Percentiles rank a stretch among this genome's conserved stretches.
These are phyloP conservation scores for Colletotrichum agaves DNA, from an alignment of 2,329 filamentous ascomycete species.

Conservation along the genomic window DNA sequence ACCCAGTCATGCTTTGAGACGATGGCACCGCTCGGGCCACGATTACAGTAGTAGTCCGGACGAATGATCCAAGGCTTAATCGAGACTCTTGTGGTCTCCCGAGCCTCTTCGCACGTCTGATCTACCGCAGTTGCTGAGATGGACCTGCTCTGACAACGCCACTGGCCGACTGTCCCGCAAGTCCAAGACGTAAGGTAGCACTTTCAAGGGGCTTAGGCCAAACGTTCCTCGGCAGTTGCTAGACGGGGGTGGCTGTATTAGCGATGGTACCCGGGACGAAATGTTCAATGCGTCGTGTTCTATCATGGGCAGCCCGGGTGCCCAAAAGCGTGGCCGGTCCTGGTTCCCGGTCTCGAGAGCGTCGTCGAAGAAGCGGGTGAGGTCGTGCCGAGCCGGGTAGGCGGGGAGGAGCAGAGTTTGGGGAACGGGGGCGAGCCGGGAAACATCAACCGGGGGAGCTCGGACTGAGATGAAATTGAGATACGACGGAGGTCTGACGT, in stretches of 20 bases:
- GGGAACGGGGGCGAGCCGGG: conserved; percentile 1
- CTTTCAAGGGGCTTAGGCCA: neutral
- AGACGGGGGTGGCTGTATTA: neutral
- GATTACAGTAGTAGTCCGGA: conserved; percentile 1
- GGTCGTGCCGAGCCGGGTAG: neutral
- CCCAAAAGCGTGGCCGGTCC: neutral
- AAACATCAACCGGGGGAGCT: conserved; percentile 25
- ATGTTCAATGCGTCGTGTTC: neutral
- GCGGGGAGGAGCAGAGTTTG: neutral
- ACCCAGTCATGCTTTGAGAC: conserved; percentile 1
- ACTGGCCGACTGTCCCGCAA: neutral
- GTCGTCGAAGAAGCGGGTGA: neutral
- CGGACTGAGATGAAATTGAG: neutral
- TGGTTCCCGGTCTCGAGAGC: neutral
- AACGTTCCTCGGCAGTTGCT: conserved; percentile 10
- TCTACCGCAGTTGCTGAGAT: neutral
- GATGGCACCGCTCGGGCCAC: conserved; percentile 4
- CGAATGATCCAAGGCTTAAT: neutral
- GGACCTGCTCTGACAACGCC: neutral
- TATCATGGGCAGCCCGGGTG: neutral
- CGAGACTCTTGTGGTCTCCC: neutral
- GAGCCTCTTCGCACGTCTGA: neutral
- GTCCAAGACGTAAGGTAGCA: neutral
- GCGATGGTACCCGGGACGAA: neutral
- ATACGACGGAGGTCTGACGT: neutral